Percentiles rank a stretch among this genome's conserved stretches.
Conservation (phyloP, 2,329 filamentous ascomycete genomes). For the Ciborinia camelliae region DNA sequence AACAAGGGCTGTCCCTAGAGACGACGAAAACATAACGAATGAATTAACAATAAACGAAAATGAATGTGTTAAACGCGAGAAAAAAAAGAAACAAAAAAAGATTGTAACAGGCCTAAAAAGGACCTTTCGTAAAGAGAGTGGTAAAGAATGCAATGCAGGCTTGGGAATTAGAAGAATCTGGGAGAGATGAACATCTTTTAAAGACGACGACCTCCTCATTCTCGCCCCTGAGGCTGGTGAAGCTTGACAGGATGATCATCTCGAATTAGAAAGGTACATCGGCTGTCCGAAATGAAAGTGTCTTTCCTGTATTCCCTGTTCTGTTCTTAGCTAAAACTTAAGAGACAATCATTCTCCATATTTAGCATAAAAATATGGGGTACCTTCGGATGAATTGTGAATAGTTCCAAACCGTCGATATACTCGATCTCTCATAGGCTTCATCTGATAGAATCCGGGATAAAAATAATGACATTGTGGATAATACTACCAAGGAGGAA, state of each 20-base stretch:
- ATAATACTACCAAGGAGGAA: neutral
- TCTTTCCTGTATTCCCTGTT: slow-evolving; percentile 4
- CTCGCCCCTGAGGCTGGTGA: neutral
- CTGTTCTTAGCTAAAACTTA: neutral
- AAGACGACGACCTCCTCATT: neutral
- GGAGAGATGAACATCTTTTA: slow-evolving; percentile 16
- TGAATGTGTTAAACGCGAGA: slow-evolving; percentile 1
- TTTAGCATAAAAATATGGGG: slow-evolving; percentile 5
- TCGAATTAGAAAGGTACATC: slow-evolving; percentile 5
- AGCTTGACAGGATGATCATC: slow-evolving; percentile 10
- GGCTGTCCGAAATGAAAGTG: slow-evolving; percentile 18
- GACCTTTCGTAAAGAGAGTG: slow-evolving; percentile 19
- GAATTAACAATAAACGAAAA: slow-evolving; percentile 9
- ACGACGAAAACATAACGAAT: slow-evolving; percentile 15
- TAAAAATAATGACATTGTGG: slow-evolving; percentile 2
- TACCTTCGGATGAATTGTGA: slow-evolving; percentile 5
- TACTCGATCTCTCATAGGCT: slow-evolving; percentile 4
- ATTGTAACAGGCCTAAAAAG: slow-evolving; percentile 16
- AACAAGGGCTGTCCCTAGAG: slow-evolving; percentile 17
- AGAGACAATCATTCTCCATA: slow-evolving; percentile 1
- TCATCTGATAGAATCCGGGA: neutral
- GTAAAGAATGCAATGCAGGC: slow-evolving; percentile 15
- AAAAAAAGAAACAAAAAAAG: neutral
- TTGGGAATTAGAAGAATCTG: neutral
- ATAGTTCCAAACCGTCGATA: neutral